Evolutionary conservation across 768 basidiomycete genomes (phyloP).

Genomic region (Dentipellis sp.): DNA sequence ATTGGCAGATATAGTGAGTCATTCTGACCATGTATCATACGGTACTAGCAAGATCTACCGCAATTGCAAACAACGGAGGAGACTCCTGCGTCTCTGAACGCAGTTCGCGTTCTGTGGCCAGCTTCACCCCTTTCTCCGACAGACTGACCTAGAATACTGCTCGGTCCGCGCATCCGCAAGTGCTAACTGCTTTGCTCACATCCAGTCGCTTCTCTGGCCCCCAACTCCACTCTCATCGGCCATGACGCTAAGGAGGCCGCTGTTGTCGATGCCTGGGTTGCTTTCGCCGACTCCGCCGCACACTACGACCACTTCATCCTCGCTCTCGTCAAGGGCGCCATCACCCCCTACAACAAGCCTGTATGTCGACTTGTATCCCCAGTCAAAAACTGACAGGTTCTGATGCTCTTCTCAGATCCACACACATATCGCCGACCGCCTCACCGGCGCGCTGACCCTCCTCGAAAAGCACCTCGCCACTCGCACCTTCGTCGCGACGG

Average conservation of each 20-base stretch:
- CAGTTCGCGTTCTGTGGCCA: neutral
- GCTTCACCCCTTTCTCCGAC: neutral
- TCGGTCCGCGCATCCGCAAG: neutral
- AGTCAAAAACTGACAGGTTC: neutral
- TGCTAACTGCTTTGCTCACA: neutral
- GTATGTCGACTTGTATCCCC: slow-evolving; percentile 30
- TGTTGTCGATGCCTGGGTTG: slow-evolving; percentile 78
- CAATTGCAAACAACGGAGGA: neutral
- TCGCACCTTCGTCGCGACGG: slow-evolving; percentile 86
- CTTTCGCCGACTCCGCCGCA: slow-evolving; percentile 56
- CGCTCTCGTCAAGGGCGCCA: slow-evolving; percentile 32
- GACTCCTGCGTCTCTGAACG: neutral
- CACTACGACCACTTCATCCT: slow-evolving; percentile 26
- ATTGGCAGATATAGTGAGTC: slow-evolving; percentile 88
- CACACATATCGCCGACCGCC: slow-evolving; percentile 54
- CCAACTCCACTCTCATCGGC: slow-evolving; percentile 76
- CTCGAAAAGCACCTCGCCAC: slow-evolving; percentile 67
- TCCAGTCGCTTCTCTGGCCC: slow-evolving; percentile 66
- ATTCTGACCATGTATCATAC: neutral
- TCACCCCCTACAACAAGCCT: slow-evolving; percentile 75
- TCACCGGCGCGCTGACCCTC: slow-evolving; percentile 48
- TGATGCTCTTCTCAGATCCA: neutral
- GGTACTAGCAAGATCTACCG: too few relatives aligned
- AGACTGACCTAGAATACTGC: neutral
- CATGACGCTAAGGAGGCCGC: slow-evolving; percentile 55